phyloP scores from a whole-genome alignment of 345 rosid genomes.

The Boechera divaricarpa region DNA sequence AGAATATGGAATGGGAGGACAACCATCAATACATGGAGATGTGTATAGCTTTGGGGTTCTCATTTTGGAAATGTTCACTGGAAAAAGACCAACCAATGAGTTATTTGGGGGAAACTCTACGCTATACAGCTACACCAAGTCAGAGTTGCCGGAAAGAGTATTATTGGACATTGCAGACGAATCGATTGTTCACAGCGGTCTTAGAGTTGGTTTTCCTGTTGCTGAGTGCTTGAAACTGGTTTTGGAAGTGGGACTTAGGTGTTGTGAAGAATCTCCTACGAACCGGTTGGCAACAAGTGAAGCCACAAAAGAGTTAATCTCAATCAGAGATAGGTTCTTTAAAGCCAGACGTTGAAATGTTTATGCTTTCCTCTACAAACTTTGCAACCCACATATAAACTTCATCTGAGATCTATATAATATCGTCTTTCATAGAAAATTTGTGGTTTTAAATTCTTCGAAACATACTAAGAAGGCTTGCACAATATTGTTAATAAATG shows the following conservation, averaged over 20 bases:
- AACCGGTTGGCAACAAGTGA: slow-evolving; percentile 33
- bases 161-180: slow-evolving; percentile 28
- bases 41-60: slow-evolving; percentile 24
- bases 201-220: neutral
- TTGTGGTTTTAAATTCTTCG: neutral
- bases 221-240: slow-evolving; percentile 9
- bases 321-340: slow-evolving; percentile 23
- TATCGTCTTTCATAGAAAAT: neutral
- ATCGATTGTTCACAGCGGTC: neutral
- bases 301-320: slow-evolving; percentile 16
- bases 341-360: neutral
- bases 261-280: slow-evolving; percentile 34
- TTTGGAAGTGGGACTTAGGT: slow-evolving; percentile 40
- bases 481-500: neutral
- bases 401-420: neutral
- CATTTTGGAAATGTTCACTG: slow-evolving; percentile 14
- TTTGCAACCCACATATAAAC: too few relatives aligned
- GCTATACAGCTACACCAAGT: slow-evolving; percentile 30
- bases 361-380: neutral
- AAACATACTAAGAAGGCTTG: neutral
- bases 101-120: slow-evolving; percentile 30
- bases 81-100: slow-evolving; percentile 38
- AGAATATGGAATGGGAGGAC: slow-evolving; percentile 49
- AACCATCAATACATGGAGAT: slow-evolving; percentile 36
- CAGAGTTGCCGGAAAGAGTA: neutral